Evolutionary conservation across 148 eudicot species (phyloP).

Genomic region (Vaccinium darrowii): DNA sequence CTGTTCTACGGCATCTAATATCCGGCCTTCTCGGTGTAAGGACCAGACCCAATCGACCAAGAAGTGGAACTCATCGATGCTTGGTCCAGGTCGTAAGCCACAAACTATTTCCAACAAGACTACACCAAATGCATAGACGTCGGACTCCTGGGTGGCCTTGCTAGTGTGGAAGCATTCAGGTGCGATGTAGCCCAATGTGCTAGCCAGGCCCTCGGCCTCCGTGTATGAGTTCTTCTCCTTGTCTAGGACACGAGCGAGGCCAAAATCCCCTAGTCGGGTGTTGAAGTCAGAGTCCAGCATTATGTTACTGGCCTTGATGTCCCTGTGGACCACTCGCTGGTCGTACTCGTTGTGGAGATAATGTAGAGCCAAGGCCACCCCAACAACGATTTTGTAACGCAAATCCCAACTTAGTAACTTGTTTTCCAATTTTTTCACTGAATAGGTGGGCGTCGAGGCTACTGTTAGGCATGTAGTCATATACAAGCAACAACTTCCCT

Average conservation of each 20-base stretch:
- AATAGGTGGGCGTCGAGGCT: conserved; percentile 77
- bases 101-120: conserved; percentile 64
- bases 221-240: conserved; percentile 61
- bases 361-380: conserved; percentile 53
- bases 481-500: conserved; percentile 64
- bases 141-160: conserved; percentile 69
- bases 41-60: conserved; percentile 84
- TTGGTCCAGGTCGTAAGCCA: conserved; percentile 60
- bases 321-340: conserved; percentile 74
- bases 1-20: conserved; percentile 56
- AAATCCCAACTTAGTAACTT: conserved; percentile 38
- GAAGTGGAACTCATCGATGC: conserved; percentile 35
- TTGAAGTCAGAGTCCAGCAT: conserved; percentile 78
- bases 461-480: conserved; percentile 89
- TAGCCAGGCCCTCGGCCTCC: conserved; percentile 65
- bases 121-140: conserved; percentile 71
- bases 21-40: conserved; percentile 54
- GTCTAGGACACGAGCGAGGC: conserved; percentile 83
- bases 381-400: conserved; percentile 48
- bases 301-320: conserved; percentile 82
- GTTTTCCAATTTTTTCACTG: conserved; percentile 6
- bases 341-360: conserved; percentile 78
- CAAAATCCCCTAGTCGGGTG: conserved; percentile 83
- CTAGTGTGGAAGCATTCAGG: conserved; percentile 90
- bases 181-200: conserved; percentile 88